Base-by-base conservation (phyloP, 495 filamentous ascomycete species). In the Tuber aestivum region DNA sequence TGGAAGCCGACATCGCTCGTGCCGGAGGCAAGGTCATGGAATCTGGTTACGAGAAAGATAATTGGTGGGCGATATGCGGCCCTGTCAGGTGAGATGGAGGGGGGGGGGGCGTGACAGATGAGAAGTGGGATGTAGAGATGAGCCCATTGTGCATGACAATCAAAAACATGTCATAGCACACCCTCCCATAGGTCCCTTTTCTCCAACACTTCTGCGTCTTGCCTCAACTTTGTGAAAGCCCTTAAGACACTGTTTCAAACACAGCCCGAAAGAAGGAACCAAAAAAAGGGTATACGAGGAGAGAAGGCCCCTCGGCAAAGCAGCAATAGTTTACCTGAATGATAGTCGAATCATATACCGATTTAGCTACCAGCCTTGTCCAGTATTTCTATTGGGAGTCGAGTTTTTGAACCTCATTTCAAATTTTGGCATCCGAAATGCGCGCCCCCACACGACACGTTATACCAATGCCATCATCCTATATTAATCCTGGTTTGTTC, bases 41-140 rank as follows among this genome's bases (percentile, higher is more conserved):
- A 77, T 91, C 90, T 74, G 95, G 95, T 41, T 99, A 97, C 86
- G 95, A 99, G 82, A 95, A 90, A 84, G 95, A 99, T 79, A 99
- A 99, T 86, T 98, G 95, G 95, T 99, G 95, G 95, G 93, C 88
- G 45, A 91, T 93, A 70, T 82, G 81, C 77, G 72, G 70, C n/a
- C 80, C 70, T 40, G 68, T 70, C 48, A 80, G 74, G 50, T 76
- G 68, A 80, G 44, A 32, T 56, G 72, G 78, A 70, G 44, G 72
- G 71, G 69, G 18, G 65, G 48, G 70, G 41, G 41, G 75, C 21
- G 50, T 20, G 41, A 71, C 35, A 76, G 70, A 32, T 76, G 70
- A 76, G 56, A 41, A 69, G 76, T 61, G 50, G 50, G n/a, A 32
- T 61, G 77, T 70, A 72, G 69, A 70, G 69, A 37, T 77, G 69